phyloP scores from a whole-genome alignment of 1,284 basidiomycete species.

The Irpex sp. region DNA sequence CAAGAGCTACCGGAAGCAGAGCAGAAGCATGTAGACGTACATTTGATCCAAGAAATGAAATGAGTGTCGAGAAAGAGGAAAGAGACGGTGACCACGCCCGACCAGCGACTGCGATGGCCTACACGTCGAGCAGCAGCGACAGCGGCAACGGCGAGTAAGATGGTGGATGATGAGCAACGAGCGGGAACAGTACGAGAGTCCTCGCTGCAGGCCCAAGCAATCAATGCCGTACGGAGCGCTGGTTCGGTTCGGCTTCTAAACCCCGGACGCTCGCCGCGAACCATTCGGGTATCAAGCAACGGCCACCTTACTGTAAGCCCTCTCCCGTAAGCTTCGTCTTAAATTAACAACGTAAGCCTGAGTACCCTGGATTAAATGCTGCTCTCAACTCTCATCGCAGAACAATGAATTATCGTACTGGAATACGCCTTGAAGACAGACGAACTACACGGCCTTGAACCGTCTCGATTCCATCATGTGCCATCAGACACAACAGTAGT shows the following conservation, averaged over 20 bases:
- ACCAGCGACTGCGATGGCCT: slow-evolving; percentile 30
- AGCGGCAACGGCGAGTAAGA: slow-evolving; percentile 15
- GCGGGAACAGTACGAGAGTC: not conserved
- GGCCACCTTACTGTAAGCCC: too few relatives aligned
- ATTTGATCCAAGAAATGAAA: slow-evolving; percentile 15
- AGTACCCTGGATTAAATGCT: too few relatives aligned
- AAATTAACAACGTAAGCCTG: too few relatives aligned
- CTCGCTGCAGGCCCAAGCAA: not conserved
- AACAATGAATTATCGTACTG: too few relatives aligned
- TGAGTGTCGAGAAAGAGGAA: slow-evolving; percentile 16
- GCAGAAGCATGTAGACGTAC: slow-evolving; percentile 15
- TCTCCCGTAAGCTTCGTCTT: too few relatives aligned
- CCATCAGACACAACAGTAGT: not conserved
- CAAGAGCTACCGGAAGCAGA: not conserved
- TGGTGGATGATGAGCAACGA: slow-evolving; percentile 17
- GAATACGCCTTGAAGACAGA: too few relatives aligned
- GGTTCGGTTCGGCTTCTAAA: not conserved
- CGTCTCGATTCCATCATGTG: not conserved
- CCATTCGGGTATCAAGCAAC: too few relatives aligned
- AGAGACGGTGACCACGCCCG: slow-evolving; percentile 27
- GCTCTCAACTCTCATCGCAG: too few relatives aligned
- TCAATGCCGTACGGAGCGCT: slow-evolving; percentile 6
- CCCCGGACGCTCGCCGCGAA: too few relatives aligned
- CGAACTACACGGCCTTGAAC: too few relatives aligned
- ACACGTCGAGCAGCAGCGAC: slow-evolving; percentile 20